Evolutionary conservation across 139 green algal species (phyloP).

Genomic region (Chlamydomonas eustigma): DNA sequence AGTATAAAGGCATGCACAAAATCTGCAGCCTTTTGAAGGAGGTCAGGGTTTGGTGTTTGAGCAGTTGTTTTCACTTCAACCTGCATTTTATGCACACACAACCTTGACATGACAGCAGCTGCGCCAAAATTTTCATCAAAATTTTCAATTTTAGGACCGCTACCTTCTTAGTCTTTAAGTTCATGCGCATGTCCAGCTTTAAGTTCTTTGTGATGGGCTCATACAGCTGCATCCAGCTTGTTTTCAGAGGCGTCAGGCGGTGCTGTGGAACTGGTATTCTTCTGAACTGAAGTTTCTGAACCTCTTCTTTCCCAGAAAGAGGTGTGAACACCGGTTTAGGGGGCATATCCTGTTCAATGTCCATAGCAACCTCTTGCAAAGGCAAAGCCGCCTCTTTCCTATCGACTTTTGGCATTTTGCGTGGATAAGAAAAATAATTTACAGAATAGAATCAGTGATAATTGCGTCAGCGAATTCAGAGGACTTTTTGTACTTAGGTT

Average conservation of each 20-base stretch:
- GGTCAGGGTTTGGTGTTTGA: conserved; percentile 69
- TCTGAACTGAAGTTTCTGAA: conserved; percentile 27
- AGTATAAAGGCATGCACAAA: conserved; percentile 97
- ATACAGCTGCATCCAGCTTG: conserved; percentile 93
- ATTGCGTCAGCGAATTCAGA: no score
- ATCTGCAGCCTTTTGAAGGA: conserved; percentile 95
- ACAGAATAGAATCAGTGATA: no score
- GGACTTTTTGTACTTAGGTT: no score
- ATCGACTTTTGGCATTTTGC: conserved; percentile 27
- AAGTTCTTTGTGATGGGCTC: conserved; percentile 94
- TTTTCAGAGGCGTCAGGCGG: conserved; percentile 94
- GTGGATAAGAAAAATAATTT: background rate
- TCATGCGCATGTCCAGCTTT: conserved; percentile 99
- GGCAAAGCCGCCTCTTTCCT: conserved; percentile 22
- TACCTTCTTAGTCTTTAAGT: conserved; percentile 92
- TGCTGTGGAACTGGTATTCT: conserved; percentile 82
- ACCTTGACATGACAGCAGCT: background rate
- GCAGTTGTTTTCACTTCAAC: conserved; percentile 95
- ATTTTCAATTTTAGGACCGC: no score
- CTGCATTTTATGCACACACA: no score
- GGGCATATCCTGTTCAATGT: conserved; percentile 17
- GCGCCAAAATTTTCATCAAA: background rate
- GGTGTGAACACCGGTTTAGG: conserved; percentile 23
- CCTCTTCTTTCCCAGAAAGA: background rate
- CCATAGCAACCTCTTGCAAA: conserved; percentile 24